Evolutionary conservation across 345 rosid species (phyloP).

Genomic region (Euphorbia peplus): DNA sequence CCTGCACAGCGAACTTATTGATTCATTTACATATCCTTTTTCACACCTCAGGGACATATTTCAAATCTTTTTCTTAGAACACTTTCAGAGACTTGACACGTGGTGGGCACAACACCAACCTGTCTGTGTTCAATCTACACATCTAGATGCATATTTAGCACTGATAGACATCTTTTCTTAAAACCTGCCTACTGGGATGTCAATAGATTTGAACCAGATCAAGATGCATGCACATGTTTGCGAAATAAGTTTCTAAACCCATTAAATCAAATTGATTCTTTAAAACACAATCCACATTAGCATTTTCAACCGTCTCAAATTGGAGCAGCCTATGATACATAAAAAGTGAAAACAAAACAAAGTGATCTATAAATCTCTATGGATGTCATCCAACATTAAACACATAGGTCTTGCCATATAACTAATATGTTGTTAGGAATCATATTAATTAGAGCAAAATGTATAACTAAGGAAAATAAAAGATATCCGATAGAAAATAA

Average conservation of each 20-base stretch:
- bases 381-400: not conserved
- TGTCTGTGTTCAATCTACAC: too few relatives aligned
- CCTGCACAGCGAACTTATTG: too few relatives aligned
- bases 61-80: not conserved
- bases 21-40: not conserved
- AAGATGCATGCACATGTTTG: too few relatives aligned
- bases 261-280: not conserved
- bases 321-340: not conserved
- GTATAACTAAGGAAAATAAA: not conserved
- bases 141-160: too few relatives aligned
- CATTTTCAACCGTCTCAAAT: not conserved
- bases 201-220: too few relatives aligned
- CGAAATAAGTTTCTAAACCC: too few relatives aligned
- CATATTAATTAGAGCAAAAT: not conserved
- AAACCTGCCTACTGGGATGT: too few relatives aligned
- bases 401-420: not conserved
- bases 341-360: not conserved
- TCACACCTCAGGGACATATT: not conserved
- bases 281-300: not conserved
- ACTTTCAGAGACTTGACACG: not conserved
- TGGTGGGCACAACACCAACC: not conserved
- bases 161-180: too few relatives aligned
- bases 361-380: not conserved
- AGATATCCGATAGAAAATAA: not conserved
- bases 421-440: too few relatives aligned